Conservation (phyloP, 1,284 basidiomycete genomes). For the Fomitopsis palustris region DNA sequence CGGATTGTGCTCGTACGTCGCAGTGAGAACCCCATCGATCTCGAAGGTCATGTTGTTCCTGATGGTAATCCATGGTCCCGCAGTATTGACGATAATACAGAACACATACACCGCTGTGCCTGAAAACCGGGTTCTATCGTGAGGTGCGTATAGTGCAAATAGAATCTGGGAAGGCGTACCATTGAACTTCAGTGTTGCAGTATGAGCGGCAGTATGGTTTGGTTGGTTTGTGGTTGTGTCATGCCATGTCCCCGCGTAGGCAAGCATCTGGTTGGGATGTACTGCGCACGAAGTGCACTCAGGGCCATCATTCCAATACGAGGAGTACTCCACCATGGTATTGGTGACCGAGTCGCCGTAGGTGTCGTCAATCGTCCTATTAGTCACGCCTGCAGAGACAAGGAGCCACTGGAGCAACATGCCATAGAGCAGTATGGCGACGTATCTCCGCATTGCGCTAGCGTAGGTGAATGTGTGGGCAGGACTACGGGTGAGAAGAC, state of each 20-base stretch:
- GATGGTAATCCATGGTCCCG: not conserved
- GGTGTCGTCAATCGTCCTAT: not conserved
- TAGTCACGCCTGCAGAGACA: not conserved
- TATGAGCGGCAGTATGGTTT: not conserved
- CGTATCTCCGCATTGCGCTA: no score
- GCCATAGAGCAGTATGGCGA: no score
- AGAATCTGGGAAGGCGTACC: not conserved
- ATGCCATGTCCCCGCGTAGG: not conserved
- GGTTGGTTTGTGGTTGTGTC: not conserved
- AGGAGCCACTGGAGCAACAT: not conserved
- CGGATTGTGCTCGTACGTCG: not conserved
- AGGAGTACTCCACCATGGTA: not conserved
- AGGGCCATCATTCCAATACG: not conserved
- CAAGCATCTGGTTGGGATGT: not conserved
- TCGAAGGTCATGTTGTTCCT: not conserved
- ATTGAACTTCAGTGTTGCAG: not conserved
- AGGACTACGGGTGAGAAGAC: no score
- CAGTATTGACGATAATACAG: not conserved
- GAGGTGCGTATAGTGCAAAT: no score
- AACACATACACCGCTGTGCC: not conserved
- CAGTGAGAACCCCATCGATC: not conserved
- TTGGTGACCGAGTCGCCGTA: not conserved
- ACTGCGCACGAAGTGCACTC: not conserved
- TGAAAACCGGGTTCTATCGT: not conserved
- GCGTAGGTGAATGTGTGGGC: no score